Percentiles rank a stretch among this genome's conserved stretches.
phyloP scores from a whole-genome alignment of 139 green algal species.

The Chlamydomonas sp. region DNA sequence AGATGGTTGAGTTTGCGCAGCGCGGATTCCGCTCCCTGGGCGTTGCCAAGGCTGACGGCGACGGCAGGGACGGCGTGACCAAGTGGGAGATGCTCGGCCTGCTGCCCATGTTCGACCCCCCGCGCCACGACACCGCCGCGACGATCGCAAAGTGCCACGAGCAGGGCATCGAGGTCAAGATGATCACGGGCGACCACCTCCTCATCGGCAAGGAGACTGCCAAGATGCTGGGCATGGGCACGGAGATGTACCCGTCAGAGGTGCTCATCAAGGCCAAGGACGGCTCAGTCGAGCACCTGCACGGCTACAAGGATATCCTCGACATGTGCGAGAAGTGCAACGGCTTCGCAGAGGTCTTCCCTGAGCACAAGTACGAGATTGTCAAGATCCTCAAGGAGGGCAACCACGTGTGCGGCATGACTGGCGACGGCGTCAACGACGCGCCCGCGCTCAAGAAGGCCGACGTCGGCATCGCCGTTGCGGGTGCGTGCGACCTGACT shows the following conservation, averaged over 20 bases:
- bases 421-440: conserved; percentile 80
- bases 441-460: conserved; percentile 91
- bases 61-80: conserved; percentile 29
- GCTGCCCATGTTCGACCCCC: conserved; percentile 75
- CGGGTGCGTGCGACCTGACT: too few relatives aligned
- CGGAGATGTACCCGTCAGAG: conserved; percentile 45
- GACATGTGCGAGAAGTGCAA: conserved; percentile 70
- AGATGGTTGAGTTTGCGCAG: conserved; percentile 71
- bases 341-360: conserved; percentile 81
- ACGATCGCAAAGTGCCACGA: conserved; percentile 64
- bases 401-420: conserved; percentile 76
- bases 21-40: conserved; percentile 71
- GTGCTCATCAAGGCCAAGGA: conserved; percentile 34
- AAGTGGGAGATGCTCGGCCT: conserved; percentile 62
- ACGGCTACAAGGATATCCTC: conserved; percentile 36
- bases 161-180: conserved; percentile 71
- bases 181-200: conserved; percentile 83
- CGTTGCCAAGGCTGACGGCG: conserved; percentile 50
- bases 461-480: conserved; percentile 87
- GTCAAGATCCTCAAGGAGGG: conserved; percentile 65
- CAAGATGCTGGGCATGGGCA: conserved; percentile 75
- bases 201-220: conserved; percentile 81
- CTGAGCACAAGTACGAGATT: conserved; percentile 85
- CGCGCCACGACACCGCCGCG: conserved; percentile 72
- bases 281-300: conserved; percentile 22